A percentile compares a stretch with the other conserved stretches of the same genome.
phyloP scores from a whole-genome alignment of 2,329 filamentous ascomycete genomes.

The Sclerotinia borealis region DNA sequence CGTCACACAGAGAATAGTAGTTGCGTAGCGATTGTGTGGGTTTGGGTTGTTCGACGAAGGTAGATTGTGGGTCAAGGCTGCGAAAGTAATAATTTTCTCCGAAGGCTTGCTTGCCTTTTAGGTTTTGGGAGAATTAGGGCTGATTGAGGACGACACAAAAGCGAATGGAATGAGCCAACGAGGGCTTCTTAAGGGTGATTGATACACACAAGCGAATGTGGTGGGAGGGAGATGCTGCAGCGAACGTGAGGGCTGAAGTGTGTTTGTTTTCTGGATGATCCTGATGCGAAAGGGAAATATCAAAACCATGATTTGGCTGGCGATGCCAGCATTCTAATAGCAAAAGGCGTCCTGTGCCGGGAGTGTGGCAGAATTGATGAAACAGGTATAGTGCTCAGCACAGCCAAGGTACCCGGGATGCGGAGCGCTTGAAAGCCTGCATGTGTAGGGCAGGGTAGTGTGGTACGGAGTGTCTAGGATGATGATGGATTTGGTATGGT shows the following conservation, averaged over 20 bases:
- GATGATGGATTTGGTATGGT: constrained; percentile 11
- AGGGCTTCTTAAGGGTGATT: constrained; percentile 54
- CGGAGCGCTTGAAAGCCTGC: constrained; percentile 12
- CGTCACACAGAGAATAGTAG: constrained; percentile 10
- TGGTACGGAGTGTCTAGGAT: constrained; percentile 9
- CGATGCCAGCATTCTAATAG: constrained; percentile 29
- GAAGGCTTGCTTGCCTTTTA: constrained; percentile 29
- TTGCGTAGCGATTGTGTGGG: constrained; percentile 8
- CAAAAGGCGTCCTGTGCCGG: constrained; percentile 15
- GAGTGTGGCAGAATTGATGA: constrained; percentile 14
- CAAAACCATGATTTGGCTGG: constrained; percentile 19
- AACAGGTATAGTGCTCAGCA: constrained; percentile 13
- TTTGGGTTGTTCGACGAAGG: constrained; percentile 16
- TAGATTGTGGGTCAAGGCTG: constrained; percentile 18
- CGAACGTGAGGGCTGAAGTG: constrained; percentile 13
- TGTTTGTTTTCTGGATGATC: constrained; percentile 2
- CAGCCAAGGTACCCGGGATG: constrained; percentile 18
- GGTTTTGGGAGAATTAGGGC: constrained; percentile 19
- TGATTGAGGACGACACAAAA: constrained; percentile 38
- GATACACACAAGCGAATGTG: constrained; percentile 33
- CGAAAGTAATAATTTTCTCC: constrained; percentile 22
- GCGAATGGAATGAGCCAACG: constrained; percentile 71
- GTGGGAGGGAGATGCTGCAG: constrained; percentile 18
- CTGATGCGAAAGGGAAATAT: constrained; percentile 14
- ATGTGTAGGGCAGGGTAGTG: constrained; percentile 12